Evolutionary conservation across 2,329 filamentous ascomycete genomes (phyloP).

Genomic region (Colletotrichum theobromicola): DNA sequence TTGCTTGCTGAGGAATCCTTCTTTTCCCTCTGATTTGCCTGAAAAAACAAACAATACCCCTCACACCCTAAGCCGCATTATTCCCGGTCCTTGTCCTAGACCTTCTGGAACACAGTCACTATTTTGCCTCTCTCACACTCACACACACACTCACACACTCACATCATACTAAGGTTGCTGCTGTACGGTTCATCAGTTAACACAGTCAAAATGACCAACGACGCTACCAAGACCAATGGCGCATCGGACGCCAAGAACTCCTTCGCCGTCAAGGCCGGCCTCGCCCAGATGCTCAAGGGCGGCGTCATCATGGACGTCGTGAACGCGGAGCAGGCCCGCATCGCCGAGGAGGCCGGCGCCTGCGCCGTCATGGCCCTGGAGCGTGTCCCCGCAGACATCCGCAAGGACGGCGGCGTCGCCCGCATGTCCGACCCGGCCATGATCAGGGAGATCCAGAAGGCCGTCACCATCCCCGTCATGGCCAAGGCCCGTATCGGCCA

Average conservation of each 20-base stretch:
- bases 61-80: neutral
- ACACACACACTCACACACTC: neutral
- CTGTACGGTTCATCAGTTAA: neutral
- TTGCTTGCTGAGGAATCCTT: neutral
- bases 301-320: slow-evolving; percentile 99
- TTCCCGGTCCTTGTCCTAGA: neutral
- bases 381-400: slow-evolving; percentile 95
- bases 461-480: slow-evolving; percentile 98
- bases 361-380: slow-evolving; percentile 98
- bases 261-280: slow-evolving; percentile 91
- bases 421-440: slow-evolving; percentile 95
- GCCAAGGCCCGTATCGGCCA: slow-evolving; percentile 98
- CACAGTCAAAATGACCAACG: slow-evolving; percentile 5
- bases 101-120: neutral
- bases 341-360: slow-evolving; percentile 96
- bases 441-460: slow-evolving; percentile 93
- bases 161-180: neutral
- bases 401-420: slow-evolving; percentile 88
- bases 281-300: slow-evolving; percentile 98
- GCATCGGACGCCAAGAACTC: slow-evolving; percentile 48
- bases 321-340: slow-evolving; percentile 90
- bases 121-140: neutral
- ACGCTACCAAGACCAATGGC: slow-evolving; percentile 26
- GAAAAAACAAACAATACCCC: neutral
- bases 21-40: slow-evolving; percentile 3